Evolutionary conservation across 176 grass and related monocot genomes (phyloP).

Genomic region (Puya raimondii): DNA sequence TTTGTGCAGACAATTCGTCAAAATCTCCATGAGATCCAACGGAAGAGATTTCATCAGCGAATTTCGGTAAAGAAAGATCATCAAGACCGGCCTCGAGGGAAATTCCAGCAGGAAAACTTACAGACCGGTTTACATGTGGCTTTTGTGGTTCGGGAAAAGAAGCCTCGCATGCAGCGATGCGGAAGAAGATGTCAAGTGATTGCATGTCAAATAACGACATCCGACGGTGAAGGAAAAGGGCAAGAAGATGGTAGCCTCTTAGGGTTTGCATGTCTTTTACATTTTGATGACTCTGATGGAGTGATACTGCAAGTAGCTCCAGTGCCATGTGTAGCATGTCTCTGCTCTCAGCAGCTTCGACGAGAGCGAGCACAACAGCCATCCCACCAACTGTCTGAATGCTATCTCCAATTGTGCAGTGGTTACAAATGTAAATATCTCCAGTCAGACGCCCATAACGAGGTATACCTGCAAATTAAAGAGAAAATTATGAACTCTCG

Average conservation of each 20-base stretch:
- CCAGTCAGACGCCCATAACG: constrained; percentile 88
- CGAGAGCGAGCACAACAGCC: constrained; percentile 85
- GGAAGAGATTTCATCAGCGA: constrained; percentile 76
- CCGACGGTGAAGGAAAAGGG: constrained; percentile 75
- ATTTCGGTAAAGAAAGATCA: constrained; percentile 79
- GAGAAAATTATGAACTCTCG: background rate
- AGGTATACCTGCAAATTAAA: constrained; percentile 75
- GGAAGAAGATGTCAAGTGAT: constrained; percentile 95
- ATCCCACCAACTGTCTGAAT: constrained; percentile 91
- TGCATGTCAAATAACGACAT: constrained; percentile 99
- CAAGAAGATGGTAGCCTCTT: constrained; percentile 90
- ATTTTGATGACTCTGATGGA: constrained; percentile 88
- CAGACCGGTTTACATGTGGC: constrained; percentile 51
- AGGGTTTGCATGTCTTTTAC: constrained; percentile 88
- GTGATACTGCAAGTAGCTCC: constrained; percentile 81
- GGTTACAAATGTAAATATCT: constrained; percentile 91
- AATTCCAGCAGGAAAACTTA: constrained; percentile 55
- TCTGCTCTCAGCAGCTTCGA: constrained; percentile 84
- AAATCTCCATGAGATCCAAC: constrained; percentile 83
- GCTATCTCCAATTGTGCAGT: constrained; percentile 86
- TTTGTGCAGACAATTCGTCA: constrained; percentile 66
- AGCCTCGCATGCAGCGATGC: constrained; percentile 97
- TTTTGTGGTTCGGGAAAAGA: constrained; percentile 87
- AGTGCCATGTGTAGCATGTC: constrained; percentile 96
- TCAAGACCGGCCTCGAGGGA: constrained; percentile 66